Evolutionary conservation across 2,329 filamentous ascomycete species (phyloP), one percentile per base, ranked within the genome.

Genomic region (Penicillium sp.): DNA sequence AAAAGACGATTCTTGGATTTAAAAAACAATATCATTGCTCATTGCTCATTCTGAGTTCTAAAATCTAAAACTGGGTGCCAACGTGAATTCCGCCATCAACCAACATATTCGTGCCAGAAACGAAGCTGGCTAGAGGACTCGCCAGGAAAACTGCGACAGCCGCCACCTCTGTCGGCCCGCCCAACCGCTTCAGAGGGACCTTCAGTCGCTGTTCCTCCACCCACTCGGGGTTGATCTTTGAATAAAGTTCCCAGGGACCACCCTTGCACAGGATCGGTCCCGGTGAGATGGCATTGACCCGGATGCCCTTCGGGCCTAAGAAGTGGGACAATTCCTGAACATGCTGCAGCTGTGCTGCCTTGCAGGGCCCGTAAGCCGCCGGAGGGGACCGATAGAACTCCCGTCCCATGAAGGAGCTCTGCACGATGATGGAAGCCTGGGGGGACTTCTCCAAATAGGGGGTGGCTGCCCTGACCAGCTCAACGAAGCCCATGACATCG

Each of bases 361-460:
- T 66, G 51, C 55, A 62, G 7, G 62, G 54, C 5, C 62, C 61
- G 28, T 66, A 66, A 8, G 63, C 51, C 1, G 61, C 63, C 9
- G 63, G 61, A 4, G 60, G 60, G 35, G 56, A 58, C 11, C 60
- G 62, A 40, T 58, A 64, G 48, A 64, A 62, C 22, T 66, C 61
- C 5, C 62, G 61, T 14, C 62, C 63, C 59, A 95, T 40, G 19
- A 40, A 40, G 3, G 37, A 40, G 37, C 37, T 40, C 19, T 40
- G 37, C 11, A 40, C 37, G 3, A 40, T 40, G 37, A 40, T 40
- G 12, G 37, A 40, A 22, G 37, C 37, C 37, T 22, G 19, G 19
- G 37, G 6, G 2, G 37, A 40, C 7, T 40, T 40, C 22, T 40
- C 37, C 19, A 40, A 40, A 19, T 40, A 40, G 11, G 37, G 19